These are phyloP conservation scores for Malassezia sp. DNA, from an alignment of 1,284 basidiomycete genomes.

Conservation along the genomic window DNA sequence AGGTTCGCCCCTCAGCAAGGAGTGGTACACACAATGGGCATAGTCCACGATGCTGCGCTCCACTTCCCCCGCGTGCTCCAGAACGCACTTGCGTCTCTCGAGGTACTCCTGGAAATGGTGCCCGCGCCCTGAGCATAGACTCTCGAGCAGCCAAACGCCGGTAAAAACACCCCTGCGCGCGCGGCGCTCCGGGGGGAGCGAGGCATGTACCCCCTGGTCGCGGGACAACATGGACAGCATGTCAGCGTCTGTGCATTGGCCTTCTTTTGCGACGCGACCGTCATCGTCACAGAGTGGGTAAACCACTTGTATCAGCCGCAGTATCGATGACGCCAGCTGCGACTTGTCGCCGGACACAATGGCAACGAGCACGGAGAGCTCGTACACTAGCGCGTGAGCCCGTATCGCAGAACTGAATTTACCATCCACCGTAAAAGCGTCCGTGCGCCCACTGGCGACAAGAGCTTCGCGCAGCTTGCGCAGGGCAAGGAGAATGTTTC, in stretches of 20 bases:
- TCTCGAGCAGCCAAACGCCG: slow-evolving; percentile 8
- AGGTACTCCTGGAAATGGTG: slow-evolving; percentile 9
- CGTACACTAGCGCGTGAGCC: slow-evolving; percentile 1
- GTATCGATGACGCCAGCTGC: slow-evolving; percentile 1
- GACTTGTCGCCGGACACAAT: not conserved
- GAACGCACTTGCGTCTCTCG: not conserved
- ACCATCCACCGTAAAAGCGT: slow-evolving; percentile 9
- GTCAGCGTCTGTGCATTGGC: no score
- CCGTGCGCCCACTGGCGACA: slow-evolving; percentile 5
- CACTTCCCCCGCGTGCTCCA: not conserved
- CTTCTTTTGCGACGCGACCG: no score
- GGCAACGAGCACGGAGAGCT: slow-evolving; percentile 7
- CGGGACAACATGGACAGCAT: no score
- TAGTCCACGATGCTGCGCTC: no score
- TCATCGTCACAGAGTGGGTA: no score
- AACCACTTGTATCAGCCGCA: slow-evolving; percentile 5
- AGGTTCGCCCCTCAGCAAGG: no score
- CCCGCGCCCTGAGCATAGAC: slow-evolving; percentile 1
- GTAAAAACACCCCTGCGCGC: slow-evolving; percentile 1
- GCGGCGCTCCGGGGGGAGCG: no score
- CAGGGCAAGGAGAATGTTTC: not conserved
- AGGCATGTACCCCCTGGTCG: no score
- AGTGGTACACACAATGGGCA: no score
- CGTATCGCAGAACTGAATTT: no score
- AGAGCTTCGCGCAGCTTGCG: slow-evolving; percentile 16